Evolutionary conservation across 2,329 filamentous ascomycete species (phyloP), one percentile per base, ranked within the genome.

Genomic region (Dothiorella sarmentorum): DNA sequence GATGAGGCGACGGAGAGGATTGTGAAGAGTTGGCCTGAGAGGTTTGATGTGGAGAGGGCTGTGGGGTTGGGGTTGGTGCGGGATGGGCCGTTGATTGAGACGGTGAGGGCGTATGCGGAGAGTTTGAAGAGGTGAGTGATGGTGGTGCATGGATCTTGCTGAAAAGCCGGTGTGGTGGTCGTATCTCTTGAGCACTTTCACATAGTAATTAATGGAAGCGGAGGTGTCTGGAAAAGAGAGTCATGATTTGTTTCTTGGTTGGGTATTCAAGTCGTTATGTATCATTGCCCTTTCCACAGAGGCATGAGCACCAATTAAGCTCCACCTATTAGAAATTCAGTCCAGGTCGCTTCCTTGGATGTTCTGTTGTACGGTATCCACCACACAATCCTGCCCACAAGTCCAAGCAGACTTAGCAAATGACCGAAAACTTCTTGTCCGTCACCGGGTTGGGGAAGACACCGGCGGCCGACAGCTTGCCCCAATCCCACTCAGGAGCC

Each of bases 31-130:
- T 82, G 80, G 80, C 78, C 79, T 3, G 75, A 76, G 4, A 71
- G 73, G 18, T 81, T 80, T 62, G 78, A 82, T 67, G 79, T 47
- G 69, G 84, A 70, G 2, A 78, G 80, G 61, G 85, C 85, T 3
- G 74, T 77, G 60, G 69, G 72, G 7, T 67, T 88, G 56, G 83
- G 82, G 0, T 76, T 84, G 61, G 66, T 71, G 51, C 71, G 72
- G 1, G 82, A 85, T 68, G 74, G 75, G 4, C 70, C 68, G n/a
- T 72, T 81, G 56, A 73, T 76, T 64, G 71, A 73, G 61, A 77
- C 56, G 17, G 56, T 59, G 3, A 29, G 38, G 22, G 56, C 56
- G 9, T 59, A 51, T 52, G 56, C 56, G 35, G 56, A 27, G 3
- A 52, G 56, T 13, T 27, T 59, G 45, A 59, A 59, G 27, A 37